Base-by-base conservation (phyloP, 176 grass and related monocot genomes). In the Otatea glauca region DNA sequence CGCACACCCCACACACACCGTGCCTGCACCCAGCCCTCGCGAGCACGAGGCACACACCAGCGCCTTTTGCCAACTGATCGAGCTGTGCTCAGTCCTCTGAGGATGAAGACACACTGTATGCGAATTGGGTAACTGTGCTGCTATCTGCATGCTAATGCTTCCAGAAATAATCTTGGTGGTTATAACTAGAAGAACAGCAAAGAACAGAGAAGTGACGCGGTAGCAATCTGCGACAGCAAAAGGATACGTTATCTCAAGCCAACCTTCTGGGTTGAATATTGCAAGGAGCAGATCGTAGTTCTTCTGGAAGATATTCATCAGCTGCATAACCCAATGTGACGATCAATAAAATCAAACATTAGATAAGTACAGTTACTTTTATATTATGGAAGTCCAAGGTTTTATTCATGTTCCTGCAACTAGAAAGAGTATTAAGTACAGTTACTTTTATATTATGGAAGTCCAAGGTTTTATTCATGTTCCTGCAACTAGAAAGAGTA, bases 181-280 rank as follows among this genome's bases (percentile, higher is more conserved):
- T 58, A 59, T 21, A 74, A 59, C 13, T 53, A 56, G 10, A 45
- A 48, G 35, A 75, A 68, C 0, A 38, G 50, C 5, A 11, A 79
- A 80, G 5, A 75, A 49, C 37, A 37, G 71, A 38, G 1, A 42
- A 51, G 3, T 38, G 70, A 29, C 47, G 4, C 4, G 6, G 6
- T 41, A 42, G 5, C 16, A n/a, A 35, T 80, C 17, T 2, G 18
- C 2, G 3, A 45, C 24, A n/a, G 11, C 34, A 70, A 56, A 84
- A 94, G 95, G 90, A 97, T 98, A 98, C 92, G 89, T 98, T 91
- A 98, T 98, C 84, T 98, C 95, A 5, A 98, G 89, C 92, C 92
- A 98, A 8, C 95, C 95, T 76, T 98, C 92, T 2, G 95, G 95
- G 27, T 98, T 95, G 87, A 98, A 98, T 88, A 92, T 93, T 44